A percentile compares a stretch with the other conserved stretches of the same genome.
phyloP scores from a whole-genome alignment of 345 rosid genomes.

The Eucalyptus viminalis region DNA sequence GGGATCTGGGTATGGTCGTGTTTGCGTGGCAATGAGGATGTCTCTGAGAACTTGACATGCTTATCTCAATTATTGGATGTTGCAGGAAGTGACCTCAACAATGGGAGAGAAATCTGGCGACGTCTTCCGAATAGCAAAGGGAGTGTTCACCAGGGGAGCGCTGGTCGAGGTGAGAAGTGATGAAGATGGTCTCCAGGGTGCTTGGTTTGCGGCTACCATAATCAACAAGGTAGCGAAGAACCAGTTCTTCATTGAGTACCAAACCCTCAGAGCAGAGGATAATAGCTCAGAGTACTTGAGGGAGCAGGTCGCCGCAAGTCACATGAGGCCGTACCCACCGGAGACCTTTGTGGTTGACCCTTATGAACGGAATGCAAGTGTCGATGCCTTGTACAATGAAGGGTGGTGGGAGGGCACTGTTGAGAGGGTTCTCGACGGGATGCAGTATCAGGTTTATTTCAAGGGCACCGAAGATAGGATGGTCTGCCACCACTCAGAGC shows the following conservation, averaged over 20 bases:
- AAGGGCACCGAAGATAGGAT: conserved; percentile 28
- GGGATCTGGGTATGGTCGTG: background rate
- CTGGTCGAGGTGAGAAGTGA: conserved; percentile 49
- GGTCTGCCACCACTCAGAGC: conserved; percentile 22
- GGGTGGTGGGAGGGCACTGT: conserved; percentile 69
- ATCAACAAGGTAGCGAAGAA: conserved; percentile 10
- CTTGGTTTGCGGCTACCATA: conserved; percentile 50
- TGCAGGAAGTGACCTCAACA: background rate
- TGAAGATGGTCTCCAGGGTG: conserved; percentile 60
- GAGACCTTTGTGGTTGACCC: conserved; percentile 2
- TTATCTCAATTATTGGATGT: background rate
- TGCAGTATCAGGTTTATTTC: conserved; percentile 23
- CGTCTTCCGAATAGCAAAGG: background rate
- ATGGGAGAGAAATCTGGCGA: background rate
- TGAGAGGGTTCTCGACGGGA: conserved; percentile 5
- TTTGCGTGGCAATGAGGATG: background rate
- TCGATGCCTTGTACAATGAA: conserved; percentile 53
- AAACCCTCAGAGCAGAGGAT: conserved; percentile 30
- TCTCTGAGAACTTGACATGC: background rate
- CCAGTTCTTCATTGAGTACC: conserved; percentile 35
- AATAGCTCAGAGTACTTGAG: conserved; percentile 20
- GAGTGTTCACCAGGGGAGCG: conserved; percentile 2
- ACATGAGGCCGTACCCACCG: conserved; percentile 48
- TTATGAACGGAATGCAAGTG: conserved; percentile 27
- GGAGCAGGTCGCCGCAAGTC: conserved; percentile 21